Base-by-base conservation (phyloP, 192 early-diverging fungal species). In the Phycomyces blakesleeanus region DNA sequence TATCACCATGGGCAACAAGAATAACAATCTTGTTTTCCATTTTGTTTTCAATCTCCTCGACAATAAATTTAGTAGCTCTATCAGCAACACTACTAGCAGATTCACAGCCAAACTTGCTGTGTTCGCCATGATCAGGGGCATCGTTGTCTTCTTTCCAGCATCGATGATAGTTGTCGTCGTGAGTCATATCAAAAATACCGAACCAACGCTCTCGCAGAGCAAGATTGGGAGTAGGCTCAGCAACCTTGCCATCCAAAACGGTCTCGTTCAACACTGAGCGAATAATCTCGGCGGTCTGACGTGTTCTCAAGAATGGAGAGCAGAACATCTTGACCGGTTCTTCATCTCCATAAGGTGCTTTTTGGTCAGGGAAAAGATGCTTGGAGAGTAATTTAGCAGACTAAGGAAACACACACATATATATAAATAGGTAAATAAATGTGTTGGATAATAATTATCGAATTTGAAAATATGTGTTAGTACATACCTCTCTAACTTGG, bases 181-280 rank as follows among this genome's bases (percentile, higher is more conserved):
- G 61, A 24, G 63, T 51, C 69, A 83, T 77, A 41, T 86, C 84
- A 55, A 78, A 81, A 8, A 79, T 66, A 11, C 84, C 84, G 71
- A 81, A 86, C 42, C 67, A 76, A 12, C 84, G 70, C 51, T 86
- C 84, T 20, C 81, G 68, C n/a, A 86, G 78, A 11, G 63, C 62
- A 2, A 59, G 49, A 15, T 59, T 61, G 9, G 59, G 42, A 16
- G 58, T 67, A 50, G 73, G 61, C 14, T 9, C 51, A 0, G 56
- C 50, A 20, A 70, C 51, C 15, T 68, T 27, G 12, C n/a, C 49
- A n/a, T 49, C 18, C 15, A 60, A 42, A 8, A 56, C 41, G 1
- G 41, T 44, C 24, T 68, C 20, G 21, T 60, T 37, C 0, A 79
- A 60, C 5, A 68, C 68, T 3, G 25, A 11, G 18, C 60, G 51